phyloP scores from a whole-genome alignment of 106 monocot genomes.

The Allium fistulosum region DNA sequence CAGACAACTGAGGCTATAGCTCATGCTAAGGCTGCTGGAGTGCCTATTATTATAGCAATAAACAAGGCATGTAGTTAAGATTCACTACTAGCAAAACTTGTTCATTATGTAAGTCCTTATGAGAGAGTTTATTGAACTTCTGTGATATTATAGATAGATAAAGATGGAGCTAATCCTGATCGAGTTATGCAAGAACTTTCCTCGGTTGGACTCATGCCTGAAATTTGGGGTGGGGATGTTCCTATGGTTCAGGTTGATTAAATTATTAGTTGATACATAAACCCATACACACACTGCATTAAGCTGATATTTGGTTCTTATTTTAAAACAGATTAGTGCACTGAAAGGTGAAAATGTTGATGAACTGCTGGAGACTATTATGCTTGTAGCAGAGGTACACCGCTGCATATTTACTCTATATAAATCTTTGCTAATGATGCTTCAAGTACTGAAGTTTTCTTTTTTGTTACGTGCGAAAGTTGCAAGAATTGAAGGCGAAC shows the following conservation, averaged over 20 bases:
- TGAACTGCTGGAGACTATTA: slow-evolving; percentile 84
- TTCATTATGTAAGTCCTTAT: neutral
- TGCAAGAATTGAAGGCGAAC: slow-evolving; percentile 98
- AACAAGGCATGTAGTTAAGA: slow-evolving; percentile 55
- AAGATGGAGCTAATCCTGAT: slow-evolving; percentile 90
- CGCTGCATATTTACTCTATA: neutral
- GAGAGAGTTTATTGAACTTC: neutral
- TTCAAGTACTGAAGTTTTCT: too few relatives aligned
- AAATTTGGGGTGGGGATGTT: slow-evolving; percentile 90
- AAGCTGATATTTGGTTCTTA: slow-evolving; percentile 14
- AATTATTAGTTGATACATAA: slow-evolving; percentile 4
- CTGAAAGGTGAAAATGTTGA: slow-evolving; percentile 91
- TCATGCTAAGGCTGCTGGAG: slow-evolving; percentile 95
- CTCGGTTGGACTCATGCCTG: slow-evolving; percentile 80
- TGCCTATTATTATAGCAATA: slow-evolving; percentile 91
- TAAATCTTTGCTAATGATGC: too few relatives aligned
- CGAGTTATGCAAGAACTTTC: slow-evolving; percentile 97
- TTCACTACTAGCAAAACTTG: neutral
- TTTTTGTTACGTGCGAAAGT: slow-evolving; percentile 26
- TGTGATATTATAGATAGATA: slow-evolving; percentile 59
- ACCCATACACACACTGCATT: neutral
- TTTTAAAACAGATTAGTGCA: slow-evolving; percentile 76
- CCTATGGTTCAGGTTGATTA: slow-evolving; percentile 86
- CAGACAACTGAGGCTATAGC: slow-evolving; percentile 98
- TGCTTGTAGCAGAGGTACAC: slow-evolving; percentile 94